Conservation (phyloP, 192 early-diverging fungal species). For the Umbelopsis sp. region DNA sequence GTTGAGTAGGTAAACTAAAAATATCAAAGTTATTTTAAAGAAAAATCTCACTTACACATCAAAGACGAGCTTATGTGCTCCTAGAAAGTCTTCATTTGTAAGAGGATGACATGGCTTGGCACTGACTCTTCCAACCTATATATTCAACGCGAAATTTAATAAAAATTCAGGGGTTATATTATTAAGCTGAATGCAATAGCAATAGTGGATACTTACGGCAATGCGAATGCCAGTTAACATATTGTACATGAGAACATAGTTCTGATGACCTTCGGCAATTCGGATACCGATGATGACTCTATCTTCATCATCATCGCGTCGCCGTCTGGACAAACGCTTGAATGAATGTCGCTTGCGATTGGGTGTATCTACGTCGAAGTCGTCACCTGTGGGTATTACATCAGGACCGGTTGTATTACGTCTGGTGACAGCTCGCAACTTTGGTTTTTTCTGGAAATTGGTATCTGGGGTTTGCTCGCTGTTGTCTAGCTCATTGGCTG, state of each 20-base stretch:
- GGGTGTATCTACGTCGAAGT: constrained; percentile 21
- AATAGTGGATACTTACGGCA: constrained; percentile 56
- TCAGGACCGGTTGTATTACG: constrained; percentile 17
- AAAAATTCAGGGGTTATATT: not conserved
- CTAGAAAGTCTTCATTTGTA: constrained; percentile 77
- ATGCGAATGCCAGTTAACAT: constrained; percentile 98
- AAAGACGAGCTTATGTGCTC: constrained; percentile 94
- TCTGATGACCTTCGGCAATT: constrained; percentile 90
- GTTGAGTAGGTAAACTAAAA: not conserved
- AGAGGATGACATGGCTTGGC: constrained; percentile 82
- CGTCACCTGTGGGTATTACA: constrained; percentile 14
- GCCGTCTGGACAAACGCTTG: constrained; percentile 19
- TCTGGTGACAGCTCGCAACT: constrained; percentile 6
- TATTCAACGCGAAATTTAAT: not conserved
- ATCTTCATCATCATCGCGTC: constrained; percentile 39
- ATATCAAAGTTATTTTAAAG: not conserved
- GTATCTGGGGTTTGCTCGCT: not conserved
- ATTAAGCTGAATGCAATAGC: not conserved
- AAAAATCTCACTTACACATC: constrained; percentile 70
- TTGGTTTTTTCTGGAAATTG: not conserved
- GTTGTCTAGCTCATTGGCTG: not conserved
- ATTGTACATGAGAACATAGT: constrained; percentile 98
- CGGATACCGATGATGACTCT: constrained; percentile 74
- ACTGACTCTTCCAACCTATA: constrained; percentile 72
- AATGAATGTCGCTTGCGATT: constrained; percentile 24